Conservation (phyloP, 1,139 yeast genomes). For the Sugiyamaella novakii region DNA sequence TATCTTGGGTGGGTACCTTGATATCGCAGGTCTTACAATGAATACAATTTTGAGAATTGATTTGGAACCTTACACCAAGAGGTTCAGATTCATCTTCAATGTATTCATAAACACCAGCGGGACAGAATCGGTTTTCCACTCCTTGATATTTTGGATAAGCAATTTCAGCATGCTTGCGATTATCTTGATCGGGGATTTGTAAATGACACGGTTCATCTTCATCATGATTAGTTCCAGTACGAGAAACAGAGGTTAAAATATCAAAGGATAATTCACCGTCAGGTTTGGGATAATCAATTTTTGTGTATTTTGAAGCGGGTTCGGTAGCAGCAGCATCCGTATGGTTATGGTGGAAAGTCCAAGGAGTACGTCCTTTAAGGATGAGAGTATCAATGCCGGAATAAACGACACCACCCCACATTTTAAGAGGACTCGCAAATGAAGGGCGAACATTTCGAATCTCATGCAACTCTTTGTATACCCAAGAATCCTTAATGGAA, state of each 20-base stretch:
- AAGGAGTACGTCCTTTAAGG: slow-evolving; percentile 77
- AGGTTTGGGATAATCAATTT: slow-evolving; percentile 90
- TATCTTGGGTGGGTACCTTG: slow-evolving; percentile 92
- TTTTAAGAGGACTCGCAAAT: slow-evolving; percentile 69
- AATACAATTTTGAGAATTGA: slow-evolving; percentile 93
- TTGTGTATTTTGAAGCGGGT: slow-evolving; percentile 62
- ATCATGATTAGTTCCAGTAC: slow-evolving; percentile 95
- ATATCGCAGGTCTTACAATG: slow-evolving; percentile 99
- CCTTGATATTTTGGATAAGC: slow-evolving; percentile 81
- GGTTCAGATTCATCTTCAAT: slow-evolving; percentile 62
- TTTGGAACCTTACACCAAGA: slow-evolving; percentile 78
- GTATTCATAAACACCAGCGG: slow-evolving; percentile 97
- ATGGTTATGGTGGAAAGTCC: slow-evolving; percentile 74
- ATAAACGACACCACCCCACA: slow-evolving; percentile 76
- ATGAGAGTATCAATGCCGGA: slow-evolving; percentile 84
- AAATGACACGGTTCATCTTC: slow-evolving; percentile 92
- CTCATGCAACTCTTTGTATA: slow-evolving; percentile 72
- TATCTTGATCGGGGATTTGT: slow-evolving; percentile 70
- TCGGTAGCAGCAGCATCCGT: slow-evolving; percentile 75
- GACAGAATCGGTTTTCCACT: slow-evolving; percentile 88
- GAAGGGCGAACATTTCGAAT: slow-evolving; percentile 93
- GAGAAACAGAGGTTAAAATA: slow-evolving; percentile 83
- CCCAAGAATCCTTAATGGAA: slow-evolving; percentile 77
- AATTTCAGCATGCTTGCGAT: slow-evolving; percentile 63
- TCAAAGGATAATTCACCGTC: slow-evolving; percentile 91